Evolutionary conservation across 306 rosid genomes (phyloP), one percentile per base, ranked within the genome.

Genomic region (Pterocarpus santalinus): DNA sequence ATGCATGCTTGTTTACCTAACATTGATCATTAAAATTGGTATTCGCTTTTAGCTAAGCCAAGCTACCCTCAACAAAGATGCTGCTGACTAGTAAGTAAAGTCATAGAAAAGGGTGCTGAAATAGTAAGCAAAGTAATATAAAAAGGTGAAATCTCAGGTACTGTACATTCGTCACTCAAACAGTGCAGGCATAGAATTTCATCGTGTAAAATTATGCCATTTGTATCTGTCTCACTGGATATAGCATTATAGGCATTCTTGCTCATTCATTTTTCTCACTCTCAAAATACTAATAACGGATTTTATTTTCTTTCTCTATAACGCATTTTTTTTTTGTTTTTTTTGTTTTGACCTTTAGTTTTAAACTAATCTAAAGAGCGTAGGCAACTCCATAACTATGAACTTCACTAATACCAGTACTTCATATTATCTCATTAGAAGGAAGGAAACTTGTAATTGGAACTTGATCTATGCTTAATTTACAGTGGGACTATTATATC

Each of bases 111-210:
- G 79, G 76, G 64, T 61, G 35, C 28, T 22, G 28, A 22, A 22
- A 22, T 22, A 22, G 28, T 22, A 73, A 61, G 58, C 14, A 82
- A 75, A 69, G 70, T 34, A 63, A 80, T 75, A 22, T 41, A 80
- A 77, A 82, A 77, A 76, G 76, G 64, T 61, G 35, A 78, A 82
- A 78, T 79, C 75, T 38, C 34, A 60, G 34, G 11, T 2, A 76
- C 87, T 82, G 89, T 82, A 6, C 61, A 76, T 30, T 44, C 87
- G 85, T 84, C 90, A 84, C 65, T 41, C 7, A 28, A 63, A 56
- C 62, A 72, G 35, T 72, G 72, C 82, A 72, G 83, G 63, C 77
- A 72, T 49, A 14, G 63, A 33, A 73, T 32, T 57, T 43, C 77
- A 58, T 77, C 63, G 34, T 64, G 55, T 77, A 33, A 76, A 63